Conservation (phyloP, 495 filamentous ascomycete species). For the Penicillium egyptiacum region DNA sequence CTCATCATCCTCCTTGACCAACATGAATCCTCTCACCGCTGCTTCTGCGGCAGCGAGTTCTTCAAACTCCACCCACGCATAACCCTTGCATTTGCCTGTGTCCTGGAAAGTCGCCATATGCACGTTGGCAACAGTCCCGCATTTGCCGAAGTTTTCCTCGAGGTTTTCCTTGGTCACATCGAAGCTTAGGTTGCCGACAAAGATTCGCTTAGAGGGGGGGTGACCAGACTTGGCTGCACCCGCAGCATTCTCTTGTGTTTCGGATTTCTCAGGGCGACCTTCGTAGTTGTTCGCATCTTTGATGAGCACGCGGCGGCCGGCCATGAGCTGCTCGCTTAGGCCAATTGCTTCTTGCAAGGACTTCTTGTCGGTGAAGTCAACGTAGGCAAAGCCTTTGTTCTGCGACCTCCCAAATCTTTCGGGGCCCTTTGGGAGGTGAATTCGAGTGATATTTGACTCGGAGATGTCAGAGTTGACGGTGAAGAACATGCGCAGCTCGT, state of each 20-base stretch:
- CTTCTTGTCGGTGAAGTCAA: conserved; percentile 76
- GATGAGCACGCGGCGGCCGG: conserved; percentile 79
- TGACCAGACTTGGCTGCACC: conserved; percentile 46
- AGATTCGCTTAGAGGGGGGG: conserved; percentile 73
- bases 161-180: conserved; percentile 80
- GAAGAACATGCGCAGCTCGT: conserved; percentile 73
- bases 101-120: conserved; percentile 96
- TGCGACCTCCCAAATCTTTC: conserved; percentile 51
- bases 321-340: conserved; percentile 74
- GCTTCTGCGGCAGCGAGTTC: conserved; percentile 69
- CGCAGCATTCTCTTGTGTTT: conserved; percentile 38
- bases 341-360: conserved; percentile 70
- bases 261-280: conserved; percentile 65
- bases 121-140: conserved; percentile 74
- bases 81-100: conserved; percentile 95
- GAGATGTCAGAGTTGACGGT: conserved; percentile 66
- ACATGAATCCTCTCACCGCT: conserved; percentile 80
- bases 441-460: conserved; percentile 69
- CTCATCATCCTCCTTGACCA: conserved; percentile 62
- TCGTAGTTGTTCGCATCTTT: conserved; percentile 87
- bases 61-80: conserved; percentile 89
- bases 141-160: conserved; percentile 73
- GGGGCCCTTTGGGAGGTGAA: conserved; percentile 68
- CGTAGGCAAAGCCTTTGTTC: conserved; percentile 93
- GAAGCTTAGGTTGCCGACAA: conserved; percentile 89